Percentiles rank a stretch among this genome's conserved stretches.
Conservation (phyloP, 179 eudicot genomes). For the Silene coronaria region DNA sequence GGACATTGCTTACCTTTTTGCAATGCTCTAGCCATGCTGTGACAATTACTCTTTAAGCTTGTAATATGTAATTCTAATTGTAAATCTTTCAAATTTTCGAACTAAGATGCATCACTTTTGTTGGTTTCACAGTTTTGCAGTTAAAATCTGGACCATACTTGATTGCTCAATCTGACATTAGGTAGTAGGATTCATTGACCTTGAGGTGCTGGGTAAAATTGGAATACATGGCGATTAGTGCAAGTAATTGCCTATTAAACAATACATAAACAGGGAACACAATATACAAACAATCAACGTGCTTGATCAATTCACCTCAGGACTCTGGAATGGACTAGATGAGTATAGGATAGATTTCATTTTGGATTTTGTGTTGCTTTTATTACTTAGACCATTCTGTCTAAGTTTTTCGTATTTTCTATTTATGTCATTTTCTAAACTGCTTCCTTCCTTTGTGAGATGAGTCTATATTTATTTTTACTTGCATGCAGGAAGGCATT, state of each 20-base stretch:
- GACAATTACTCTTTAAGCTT: constrained; percentile 3
- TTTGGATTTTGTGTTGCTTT: background rate
- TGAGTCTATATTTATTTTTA: constrained; percentile 12
- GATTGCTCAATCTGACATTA: background rate
- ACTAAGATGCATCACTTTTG: background rate
- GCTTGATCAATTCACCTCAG: background rate
- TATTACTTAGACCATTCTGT: background rate
- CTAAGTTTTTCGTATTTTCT: background rate
- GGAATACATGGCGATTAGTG: background rate
- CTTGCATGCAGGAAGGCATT: constrained; percentile 63
- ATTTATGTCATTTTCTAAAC: constrained; percentile 7
- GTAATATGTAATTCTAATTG: background rate
- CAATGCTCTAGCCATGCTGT: background rate
- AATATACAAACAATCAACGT: background rate
- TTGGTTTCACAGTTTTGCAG: background rate
- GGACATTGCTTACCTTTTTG: background rate
- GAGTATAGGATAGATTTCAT: background rate
- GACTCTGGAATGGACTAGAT: background rate
- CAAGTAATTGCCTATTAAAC: constrained; percentile 2
- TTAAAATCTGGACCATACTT: background rate
- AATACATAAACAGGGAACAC: background rate
- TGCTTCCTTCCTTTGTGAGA: background rate
- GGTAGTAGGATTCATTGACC: background rate
- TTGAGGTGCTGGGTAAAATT: background rate
- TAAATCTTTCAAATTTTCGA: background rate